Base-by-base conservation (phyloP, 2,329 filamentous ascomycete species). In the Mariannaea sp. region DNA sequence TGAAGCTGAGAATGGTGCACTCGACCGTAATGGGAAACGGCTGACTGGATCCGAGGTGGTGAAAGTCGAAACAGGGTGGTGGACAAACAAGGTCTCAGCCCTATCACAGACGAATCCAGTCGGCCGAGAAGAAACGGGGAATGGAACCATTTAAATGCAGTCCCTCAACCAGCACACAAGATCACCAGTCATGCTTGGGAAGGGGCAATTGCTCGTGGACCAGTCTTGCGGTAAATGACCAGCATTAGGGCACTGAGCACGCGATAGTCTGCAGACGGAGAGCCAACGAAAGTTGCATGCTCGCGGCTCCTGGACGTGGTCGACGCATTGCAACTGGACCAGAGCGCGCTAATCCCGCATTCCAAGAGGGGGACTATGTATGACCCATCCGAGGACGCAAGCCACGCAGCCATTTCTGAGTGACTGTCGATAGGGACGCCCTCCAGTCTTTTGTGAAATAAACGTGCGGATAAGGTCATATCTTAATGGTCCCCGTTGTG, bases 261-360 rank as follows among this genome's bases (percentile, higher is more conserved):
- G 49, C 53, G 30, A 56, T 47, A 35, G 35, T 44, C 46, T 43
- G 22, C 45, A 50, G 41, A 42, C 36, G 3, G 36, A 24, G 22
- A 52, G 35, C 64, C 62, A 65, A 66, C 64, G 53, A 60, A 51
- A 56, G 48, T 41, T 24, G 56, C 13, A 59, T 20, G 45, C 14
- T 10, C 49, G 62, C 64, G 57, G 60, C 57, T 65, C 52, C 42
- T 50, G 36, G 22, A 42, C 27, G 20, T 45, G 35, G 55, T 43
- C 36, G n/a, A 46, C 39, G 40, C 33, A 42, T 47, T 13, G 22
- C 27, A 41, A 50, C 43, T 49, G 52, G 40, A 45, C 53, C 54
- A 59, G n/a, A n/a, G 53, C 57, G 65, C 67, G 67, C 65, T 62
- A 70, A 69, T 70, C 65, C 65, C 61, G 58, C 66, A 65, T 56